Base-by-base conservation (phyloP, 1,139 yeast species). In the Fermentozyma sake region DNA sequence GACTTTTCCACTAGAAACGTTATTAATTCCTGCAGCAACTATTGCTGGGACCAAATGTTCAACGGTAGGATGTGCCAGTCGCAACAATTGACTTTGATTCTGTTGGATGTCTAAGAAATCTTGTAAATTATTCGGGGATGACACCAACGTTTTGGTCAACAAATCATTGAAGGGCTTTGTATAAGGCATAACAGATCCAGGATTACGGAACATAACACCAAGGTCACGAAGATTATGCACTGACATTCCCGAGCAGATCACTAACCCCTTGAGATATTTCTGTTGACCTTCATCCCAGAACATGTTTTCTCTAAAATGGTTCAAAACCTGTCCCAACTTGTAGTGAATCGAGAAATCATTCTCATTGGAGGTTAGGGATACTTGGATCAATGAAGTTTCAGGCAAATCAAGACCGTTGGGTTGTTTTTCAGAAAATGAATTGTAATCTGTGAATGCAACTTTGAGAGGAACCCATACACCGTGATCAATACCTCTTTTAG, bases 401-500 rank as follows among this genome's bases (percentile, higher is more conserved):
- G 86, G 82, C n/a, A 72, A 56, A 27, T 71, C 71, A 23, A 69
- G 33, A 20, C 44, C 44, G 11, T 34, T 38, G 2, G 30, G 17
- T 7, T n/a, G n/a, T 12, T 44, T 44, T 7, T 37, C 39, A 4
- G 38, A 27, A 10, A 46, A 39, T 19, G 61, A 38, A 9, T 50
- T 50, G 24, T 59, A 39, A 21, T 66, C 61, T 13, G 76, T 68
- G 42, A 82, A 80, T 3, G 85, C 86, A 14, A 79, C 81, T 44
- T 79, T 77, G 33, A 79, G 66, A 0, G 93, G 89, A 2, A 79
- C 86, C 87, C 91, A 83, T 3, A 69, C 80, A 2, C 94, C 94
- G 52, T 83, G 94, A 48, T 83, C 94, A 12, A 83, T 51, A 4
- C 93, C 93, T 31, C 93, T 60, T 12, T 55, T 48, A 12, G 65